Conservation (phyloP, 805 yeast species). For the Candida schatavii region DNA sequence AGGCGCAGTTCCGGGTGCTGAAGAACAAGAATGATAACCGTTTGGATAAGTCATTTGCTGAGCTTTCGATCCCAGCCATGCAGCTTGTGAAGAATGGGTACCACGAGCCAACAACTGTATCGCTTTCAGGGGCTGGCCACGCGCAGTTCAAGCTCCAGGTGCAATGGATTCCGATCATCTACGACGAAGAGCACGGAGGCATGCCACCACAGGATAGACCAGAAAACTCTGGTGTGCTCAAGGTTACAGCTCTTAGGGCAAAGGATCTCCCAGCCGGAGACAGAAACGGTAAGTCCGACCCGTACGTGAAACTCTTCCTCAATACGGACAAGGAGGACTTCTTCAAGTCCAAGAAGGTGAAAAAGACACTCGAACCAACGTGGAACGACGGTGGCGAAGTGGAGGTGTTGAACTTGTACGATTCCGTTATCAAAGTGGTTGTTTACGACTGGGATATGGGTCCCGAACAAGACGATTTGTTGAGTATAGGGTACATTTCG, state of each 20-base stretch:
- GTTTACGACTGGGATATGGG: constrained; percentile 94
- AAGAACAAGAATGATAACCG: constrained; percentile 54
- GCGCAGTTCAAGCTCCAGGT: constrained; percentile 56
- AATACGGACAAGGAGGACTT: constrained; percentile 58
- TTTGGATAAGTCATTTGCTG: constrained; percentile 57
- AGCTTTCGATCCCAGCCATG: constrained; percentile 61
- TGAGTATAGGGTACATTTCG: constrained; percentile 63
- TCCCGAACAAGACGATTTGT: constrained; percentile 74
- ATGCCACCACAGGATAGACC: constrained; percentile 75
- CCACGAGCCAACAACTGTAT: constrained; percentile 54
- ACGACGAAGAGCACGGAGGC: constrained; percentile 34
- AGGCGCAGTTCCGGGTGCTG: constrained; percentile 57
- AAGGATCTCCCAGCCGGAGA: constrained; percentile 79
- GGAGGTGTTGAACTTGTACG: constrained; percentile 58
- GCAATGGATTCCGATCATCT: constrained; percentile 75
- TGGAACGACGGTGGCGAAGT: constrained; percentile 74
- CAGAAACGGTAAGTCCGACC: constrained; percentile 90
- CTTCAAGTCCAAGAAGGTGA: constrained; percentile 73
- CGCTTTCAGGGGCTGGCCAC: constrained; percentile 51
- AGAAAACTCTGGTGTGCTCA: constrained; percentile 69
- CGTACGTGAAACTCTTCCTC: constrained; percentile 68
- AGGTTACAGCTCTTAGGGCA: constrained; percentile 61
- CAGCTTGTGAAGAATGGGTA: constrained; percentile 67
- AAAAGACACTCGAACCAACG: constrained; percentile 85
- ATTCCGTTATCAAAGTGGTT: constrained; percentile 54